A percentile compares a stretch with the other conserved stretches of the same genome.
These are phyloP conservation scores for Tolypocladium amazonense DNA, from an alignment of 2,329 filamentous ascomycete species.

Conservation along the genomic window DNA sequence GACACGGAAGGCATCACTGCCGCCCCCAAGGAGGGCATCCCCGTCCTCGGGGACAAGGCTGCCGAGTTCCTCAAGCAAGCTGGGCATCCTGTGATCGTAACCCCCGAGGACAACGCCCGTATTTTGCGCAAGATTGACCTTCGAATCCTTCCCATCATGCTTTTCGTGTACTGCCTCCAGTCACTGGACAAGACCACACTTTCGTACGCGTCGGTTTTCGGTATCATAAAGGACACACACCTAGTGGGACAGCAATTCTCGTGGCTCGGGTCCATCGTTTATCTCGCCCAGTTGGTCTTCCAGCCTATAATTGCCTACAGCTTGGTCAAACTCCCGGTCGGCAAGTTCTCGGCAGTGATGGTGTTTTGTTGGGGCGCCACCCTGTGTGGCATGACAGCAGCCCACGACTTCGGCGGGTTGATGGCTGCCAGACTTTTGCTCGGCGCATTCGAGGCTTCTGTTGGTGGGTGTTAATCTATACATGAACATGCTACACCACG, in stretches of 20 bases:
- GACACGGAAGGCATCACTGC: neutral
- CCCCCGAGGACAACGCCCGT: slow-evolving; percentile 21
- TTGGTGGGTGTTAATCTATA: slow-evolving; percentile 8
- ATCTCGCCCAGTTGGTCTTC: slow-evolving; percentile 46
- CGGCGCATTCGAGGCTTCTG: slow-evolving; percentile 42
- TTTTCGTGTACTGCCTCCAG: slow-evolving; percentile 53
- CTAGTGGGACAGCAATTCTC: slow-evolving; percentile 47
- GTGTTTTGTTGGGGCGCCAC: slow-evolving; percentile 44
- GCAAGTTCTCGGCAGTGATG: slow-evolving; percentile 48
- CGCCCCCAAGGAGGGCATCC: slow-evolving; percentile 16
- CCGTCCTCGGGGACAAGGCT: neutral
- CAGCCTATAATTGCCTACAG: slow-evolving; percentile 45
- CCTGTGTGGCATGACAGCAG: slow-evolving; percentile 39
- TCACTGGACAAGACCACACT: slow-evolving; percentile 53
- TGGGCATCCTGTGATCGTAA: slow-evolving; percentile 19
- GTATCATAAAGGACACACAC: slow-evolving; percentile 45
- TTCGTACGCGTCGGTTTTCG: slow-evolving; percentile 52
- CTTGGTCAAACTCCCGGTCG: slow-evolving; percentile 49
- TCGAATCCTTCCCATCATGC: slow-evolving; percentile 32
- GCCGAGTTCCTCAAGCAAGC: slow-evolving; percentile 24
- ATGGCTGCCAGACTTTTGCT: slow-evolving; percentile 44
- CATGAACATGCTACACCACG: neutral
- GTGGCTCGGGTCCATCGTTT: slow-evolving; percentile 51
- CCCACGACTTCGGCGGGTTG: slow-evolving; percentile 35
- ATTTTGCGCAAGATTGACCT: slow-evolving; percentile 28